phyloP scores from a whole-genome alignment of 1,284 basidiomycete genomes.

The Taiwanofungus camphoratus region DNA sequence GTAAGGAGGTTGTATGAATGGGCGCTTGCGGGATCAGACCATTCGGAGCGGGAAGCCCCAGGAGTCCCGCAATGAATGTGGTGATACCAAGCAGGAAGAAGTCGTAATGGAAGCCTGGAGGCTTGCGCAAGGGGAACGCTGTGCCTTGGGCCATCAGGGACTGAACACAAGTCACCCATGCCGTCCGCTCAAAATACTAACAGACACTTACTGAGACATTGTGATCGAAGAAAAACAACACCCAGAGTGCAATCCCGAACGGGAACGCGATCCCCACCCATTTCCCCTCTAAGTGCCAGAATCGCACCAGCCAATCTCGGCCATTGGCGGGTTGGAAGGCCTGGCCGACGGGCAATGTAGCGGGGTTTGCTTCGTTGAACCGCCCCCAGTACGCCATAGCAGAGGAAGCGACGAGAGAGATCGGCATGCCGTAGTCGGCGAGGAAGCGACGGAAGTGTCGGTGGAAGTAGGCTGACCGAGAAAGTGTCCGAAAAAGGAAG shows the following conservation, averaged over 20 bases:
- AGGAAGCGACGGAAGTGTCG: slow-evolving; percentile 70
- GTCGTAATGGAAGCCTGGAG: slow-evolving; percentile 90
- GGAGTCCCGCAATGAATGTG: slow-evolving; percentile 86
- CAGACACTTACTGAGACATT: slow-evolving; percentile 70
- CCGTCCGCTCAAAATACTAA: neutral
- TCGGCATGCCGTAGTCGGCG: slow-evolving; percentile 87
- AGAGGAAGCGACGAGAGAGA: slow-evolving; percentile 69
- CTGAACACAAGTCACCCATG: no score
- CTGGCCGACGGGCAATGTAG: slow-evolving; percentile 62
- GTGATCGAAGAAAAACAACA: slow-evolving; percentile 77
- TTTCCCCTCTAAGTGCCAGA: slow-evolving; percentile 87
- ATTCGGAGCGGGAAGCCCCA: slow-evolving; percentile 92
- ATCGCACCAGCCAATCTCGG: slow-evolving; percentile 81
- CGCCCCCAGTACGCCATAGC: slow-evolving; percentile 83
- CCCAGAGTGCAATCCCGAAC: slow-evolving; percentile 67
- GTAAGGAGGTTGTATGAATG: slow-evolving; percentile 84
- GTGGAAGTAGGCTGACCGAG: slow-evolving; percentile 63
- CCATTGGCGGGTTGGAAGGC: slow-evolving; percentile 74
- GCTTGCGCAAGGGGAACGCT: slow-evolving; percentile 86
- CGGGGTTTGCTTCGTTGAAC: slow-evolving; percentile 58
- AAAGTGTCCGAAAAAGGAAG: slow-evolving; percentile 68
- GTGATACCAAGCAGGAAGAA: slow-evolving; percentile 89
- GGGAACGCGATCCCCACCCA: slow-evolving; percentile 85
- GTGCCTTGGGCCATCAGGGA: slow-evolving; percentile 91
- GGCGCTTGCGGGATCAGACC: slow-evolving; percentile 96